A percentile compares a stretch with the other conserved stretches of the same genome.
Evolutionary conservation across 2,329 filamentous ascomycete species (phyloP).

Genomic region (Talaromyces rugulosus): DNA sequence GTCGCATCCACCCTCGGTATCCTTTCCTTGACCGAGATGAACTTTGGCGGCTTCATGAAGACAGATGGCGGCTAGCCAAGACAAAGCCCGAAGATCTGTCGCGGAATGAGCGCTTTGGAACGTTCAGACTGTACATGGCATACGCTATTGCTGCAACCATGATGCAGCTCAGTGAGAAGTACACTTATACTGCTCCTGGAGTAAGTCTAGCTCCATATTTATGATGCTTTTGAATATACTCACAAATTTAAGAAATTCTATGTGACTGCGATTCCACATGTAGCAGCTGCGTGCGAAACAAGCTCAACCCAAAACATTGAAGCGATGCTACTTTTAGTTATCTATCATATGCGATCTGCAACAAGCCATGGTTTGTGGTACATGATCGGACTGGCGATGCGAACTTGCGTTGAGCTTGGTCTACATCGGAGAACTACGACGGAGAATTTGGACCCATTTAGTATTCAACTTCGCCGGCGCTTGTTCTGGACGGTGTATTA

Average conservation of each 20-base stretch:
- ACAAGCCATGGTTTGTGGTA: constrained; percentile 53
- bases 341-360: constrained; percentile 50
- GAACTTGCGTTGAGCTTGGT: constrained; percentile 50
- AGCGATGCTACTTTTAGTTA: constrained; percentile 49
- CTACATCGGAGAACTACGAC: constrained; percentile 48
- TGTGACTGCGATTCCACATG: constrained; percentile 47
- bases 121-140: constrained; percentile 51
- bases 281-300: constrained; percentile 46
- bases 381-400: constrained; percentile 52
- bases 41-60: constrained; percentile 42
- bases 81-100: constrained; percentile 32
- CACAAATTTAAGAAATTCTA: constrained; percentile 42
- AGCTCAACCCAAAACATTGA: constrained; percentile 50
- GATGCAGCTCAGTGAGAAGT: constrained; percentile 46
- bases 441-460: constrained; percentile 36
- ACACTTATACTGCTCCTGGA: constrained; percentile 41
- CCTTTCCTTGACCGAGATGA: constrained; percentile 47
- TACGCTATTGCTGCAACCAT: constrained; percentile 51
- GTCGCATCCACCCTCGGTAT: constrained; percentile 46
- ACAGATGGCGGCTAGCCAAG: constrained; percentile 35
- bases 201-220: constrained; percentile 20
- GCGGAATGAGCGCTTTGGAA: constrained; percentile 38
- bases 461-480: constrained; percentile 43
- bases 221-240: background rate
- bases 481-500: constrained; percentile 53